These are phyloP conservation scores for Pythium brachiatum DNA, from an alignment of 352 stramenopile genomes.

Conservation along the genomic window DNA sequence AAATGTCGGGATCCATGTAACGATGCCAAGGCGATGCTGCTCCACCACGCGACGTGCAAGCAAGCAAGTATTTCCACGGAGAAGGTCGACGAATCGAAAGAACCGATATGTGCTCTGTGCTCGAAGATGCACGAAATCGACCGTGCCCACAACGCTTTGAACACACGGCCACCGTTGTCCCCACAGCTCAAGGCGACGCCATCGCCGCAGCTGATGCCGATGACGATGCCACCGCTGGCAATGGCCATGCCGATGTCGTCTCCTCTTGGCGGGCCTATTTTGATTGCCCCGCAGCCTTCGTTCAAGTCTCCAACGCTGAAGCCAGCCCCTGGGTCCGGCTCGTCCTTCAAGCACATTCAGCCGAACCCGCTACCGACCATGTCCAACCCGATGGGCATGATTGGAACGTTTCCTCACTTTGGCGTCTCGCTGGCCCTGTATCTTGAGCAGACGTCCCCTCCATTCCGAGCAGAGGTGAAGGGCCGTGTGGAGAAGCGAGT, in stretches of 20 bases:
- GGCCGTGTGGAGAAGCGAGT: conserved; percentile 76
- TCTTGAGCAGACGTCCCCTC: conserved; percentile 64
- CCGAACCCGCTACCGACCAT: conserved; percentile 70
- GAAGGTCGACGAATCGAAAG: conserved; percentile 39
- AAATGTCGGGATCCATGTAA: conserved; percentile 70
- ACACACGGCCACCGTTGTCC: conserved; percentile 20
- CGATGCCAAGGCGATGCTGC: conserved; percentile 73
- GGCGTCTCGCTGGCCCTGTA: conserved; percentile 66
- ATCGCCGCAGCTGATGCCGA: conserved; percentile 15
- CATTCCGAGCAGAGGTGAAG: conserved; percentile 69
- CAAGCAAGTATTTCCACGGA: not conserved
- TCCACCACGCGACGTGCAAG: conserved; percentile 61
- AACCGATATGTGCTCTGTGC: conserved; percentile 52
- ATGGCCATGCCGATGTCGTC: conserved; percentile 8
- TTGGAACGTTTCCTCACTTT: conserved; percentile 55
- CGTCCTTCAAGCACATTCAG: conserved; percentile 56
- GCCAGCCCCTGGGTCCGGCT: not conserved
- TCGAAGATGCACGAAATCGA: conserved; percentile 70
- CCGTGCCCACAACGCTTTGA: conserved; percentile 56
- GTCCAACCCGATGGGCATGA: conserved; percentile 68
- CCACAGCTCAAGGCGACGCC: conserved; percentile 14
- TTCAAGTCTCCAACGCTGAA: conserved; percentile 16
- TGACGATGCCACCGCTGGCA: conserved; percentile 1
- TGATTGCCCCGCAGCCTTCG: conserved; percentile 26
- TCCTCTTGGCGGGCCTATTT: conserved; percentile 10